A percentile compares a stretch with the other conserved stretches of the same genome.
phyloP scores from a whole-genome alignment of 1,139 yeast genomes.

The Geotrichum siamense region DNA sequence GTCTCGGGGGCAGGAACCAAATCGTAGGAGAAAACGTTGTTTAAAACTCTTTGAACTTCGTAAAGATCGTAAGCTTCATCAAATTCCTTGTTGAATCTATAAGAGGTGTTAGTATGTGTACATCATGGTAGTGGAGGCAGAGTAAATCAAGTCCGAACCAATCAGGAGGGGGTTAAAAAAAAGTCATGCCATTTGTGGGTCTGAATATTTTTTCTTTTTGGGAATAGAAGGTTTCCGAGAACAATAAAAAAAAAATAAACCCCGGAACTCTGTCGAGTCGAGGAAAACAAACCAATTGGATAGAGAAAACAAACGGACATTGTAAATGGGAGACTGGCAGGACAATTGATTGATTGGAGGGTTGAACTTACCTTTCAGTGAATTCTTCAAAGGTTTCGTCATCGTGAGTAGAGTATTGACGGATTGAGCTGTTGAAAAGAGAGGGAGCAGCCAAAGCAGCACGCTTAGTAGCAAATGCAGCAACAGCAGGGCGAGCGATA shows the following conservation, averaged over 20 bases:
- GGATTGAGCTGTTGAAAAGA: conserved; percentile 29
- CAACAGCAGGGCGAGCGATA: conserved; percentile 22
- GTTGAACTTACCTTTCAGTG: conserved; percentile 46
- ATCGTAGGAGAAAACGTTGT: conserved; percentile 97
- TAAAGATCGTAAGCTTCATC: conserved; percentile 97
- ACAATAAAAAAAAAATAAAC: background rate
- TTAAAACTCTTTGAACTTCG: conserved; percentile 90
- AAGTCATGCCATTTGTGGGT: conserved; percentile 15
- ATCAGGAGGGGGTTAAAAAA: conserved; percentile 9
- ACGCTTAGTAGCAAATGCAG: conserved; percentile 19
- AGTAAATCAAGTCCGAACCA: conserved; percentile 6
- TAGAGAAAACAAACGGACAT: too few relatives aligned
- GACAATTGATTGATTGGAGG: background rate
- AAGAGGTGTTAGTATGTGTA: background rate
- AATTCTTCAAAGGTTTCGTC: conserved; percentile 95
- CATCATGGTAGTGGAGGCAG: too few relatives aligned
- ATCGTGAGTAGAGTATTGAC: conserved; percentile 65
- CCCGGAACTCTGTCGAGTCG: too few relatives aligned
- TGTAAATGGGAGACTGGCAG: too few relatives aligned
- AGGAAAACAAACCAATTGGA: too few relatives aligned
- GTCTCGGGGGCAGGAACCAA: conserved; percentile 97
- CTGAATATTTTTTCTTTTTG: background rate
- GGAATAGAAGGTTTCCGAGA: background rate
- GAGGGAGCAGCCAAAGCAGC: conserved; percentile 33
- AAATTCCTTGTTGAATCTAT: conserved; percentile 87